A percentile compares a stretch with the other conserved stretches of the same genome.
Conservation (phyloP, 805 yeast species). For the Starmerella bombi region DNA sequence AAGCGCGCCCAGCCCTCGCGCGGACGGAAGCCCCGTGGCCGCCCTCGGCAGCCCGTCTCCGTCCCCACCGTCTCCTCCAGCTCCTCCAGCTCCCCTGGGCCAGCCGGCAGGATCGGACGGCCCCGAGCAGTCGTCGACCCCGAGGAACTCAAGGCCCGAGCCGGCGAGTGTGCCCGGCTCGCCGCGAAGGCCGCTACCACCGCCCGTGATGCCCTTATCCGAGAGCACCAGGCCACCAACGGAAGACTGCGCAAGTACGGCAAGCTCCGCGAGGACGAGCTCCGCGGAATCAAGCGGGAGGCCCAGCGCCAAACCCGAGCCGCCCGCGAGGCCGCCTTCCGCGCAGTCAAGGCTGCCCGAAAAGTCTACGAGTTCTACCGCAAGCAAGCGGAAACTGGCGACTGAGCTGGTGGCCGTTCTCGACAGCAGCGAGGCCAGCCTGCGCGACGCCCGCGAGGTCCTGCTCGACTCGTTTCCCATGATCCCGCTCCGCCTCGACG, state of each 20-base stretch:
- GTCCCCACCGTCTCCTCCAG: no score
- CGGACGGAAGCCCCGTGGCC: no score
- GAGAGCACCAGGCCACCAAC: neutral
- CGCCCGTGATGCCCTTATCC: neutral
- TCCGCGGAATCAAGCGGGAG: neutral
- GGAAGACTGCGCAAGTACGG: neutral
- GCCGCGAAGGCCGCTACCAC: neutral
- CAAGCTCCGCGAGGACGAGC: neutral
- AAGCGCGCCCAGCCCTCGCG: neutral
- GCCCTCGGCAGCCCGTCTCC: no score
- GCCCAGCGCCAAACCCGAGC: neutral
- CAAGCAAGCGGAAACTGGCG: neutral
- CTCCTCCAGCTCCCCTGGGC: neutral
- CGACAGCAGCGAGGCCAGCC: conserved; percentile 8
- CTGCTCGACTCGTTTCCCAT: conserved; percentile 35
- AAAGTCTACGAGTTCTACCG: conserved; percentile 27
- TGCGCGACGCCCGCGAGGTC: neutral
- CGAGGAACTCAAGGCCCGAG: neutral
- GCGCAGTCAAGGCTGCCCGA: neutral
- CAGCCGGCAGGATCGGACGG: no score
- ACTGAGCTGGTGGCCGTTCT: conserved; percentile 12
- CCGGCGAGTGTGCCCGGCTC: conserved; percentile 1
- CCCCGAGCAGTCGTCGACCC: conserved; percentile 1
- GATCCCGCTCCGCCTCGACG: conserved; percentile 38
- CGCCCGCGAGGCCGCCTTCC: neutral